These are phyloP conservation scores for Penicillium pulvis DNA, from an alignment of 495 filamentous ascomycete species.

Conservation along the genomic window DNA sequence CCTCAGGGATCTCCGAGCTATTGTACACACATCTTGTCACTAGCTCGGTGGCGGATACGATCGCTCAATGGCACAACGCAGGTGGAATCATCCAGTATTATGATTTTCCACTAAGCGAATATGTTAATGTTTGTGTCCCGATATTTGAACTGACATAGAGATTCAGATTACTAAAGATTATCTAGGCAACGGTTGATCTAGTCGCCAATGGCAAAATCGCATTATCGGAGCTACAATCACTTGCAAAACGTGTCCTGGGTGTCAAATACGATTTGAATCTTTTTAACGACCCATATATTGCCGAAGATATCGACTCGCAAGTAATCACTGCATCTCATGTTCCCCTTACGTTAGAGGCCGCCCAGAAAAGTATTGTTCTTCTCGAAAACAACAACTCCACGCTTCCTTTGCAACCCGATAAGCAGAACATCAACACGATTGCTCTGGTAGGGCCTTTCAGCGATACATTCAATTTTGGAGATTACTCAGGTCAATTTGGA, in stretches of 20 bases:
- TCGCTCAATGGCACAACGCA: conserved; percentile 14
- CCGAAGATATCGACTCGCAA: conserved; percentile 3
- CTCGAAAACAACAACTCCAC: conserved; percentile 15
- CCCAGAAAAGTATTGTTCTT: conserved; percentile 12
- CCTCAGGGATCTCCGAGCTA: conserved; percentile 8
- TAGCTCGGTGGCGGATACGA: conserved; percentile 15
- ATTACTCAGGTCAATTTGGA: conserved; percentile 42
- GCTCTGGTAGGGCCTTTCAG: conserved; percentile 39
- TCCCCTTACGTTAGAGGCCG: conserved; percentile 13
- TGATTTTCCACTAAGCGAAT: conserved; percentile 12
- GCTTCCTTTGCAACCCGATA: background rate
- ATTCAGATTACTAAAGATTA: background rate
- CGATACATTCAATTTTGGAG: conserved; percentile 46
- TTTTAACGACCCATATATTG: conserved; percentile 13
- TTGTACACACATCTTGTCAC: conserved; percentile 15
- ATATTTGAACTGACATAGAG: too few species aligned
- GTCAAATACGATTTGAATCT: conserved; percentile 14
- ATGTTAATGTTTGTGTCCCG: conserved; percentile 6
- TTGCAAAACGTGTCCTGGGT: conserved; percentile 7
- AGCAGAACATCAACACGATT: conserved; percentile 7
- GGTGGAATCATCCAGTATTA: conserved; percentile 17
- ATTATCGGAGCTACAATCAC: background rate
- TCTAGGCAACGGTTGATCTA: conserved; percentile 6
- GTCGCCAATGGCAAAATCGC: conserved; percentile 8
- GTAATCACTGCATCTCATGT: conserved; percentile 10